These are phyloP conservation scores for Curvularia hawaiiensis DNA, from an alignment of 2,329 filamentous ascomycete genomes.

Conservation along the genomic window DNA sequence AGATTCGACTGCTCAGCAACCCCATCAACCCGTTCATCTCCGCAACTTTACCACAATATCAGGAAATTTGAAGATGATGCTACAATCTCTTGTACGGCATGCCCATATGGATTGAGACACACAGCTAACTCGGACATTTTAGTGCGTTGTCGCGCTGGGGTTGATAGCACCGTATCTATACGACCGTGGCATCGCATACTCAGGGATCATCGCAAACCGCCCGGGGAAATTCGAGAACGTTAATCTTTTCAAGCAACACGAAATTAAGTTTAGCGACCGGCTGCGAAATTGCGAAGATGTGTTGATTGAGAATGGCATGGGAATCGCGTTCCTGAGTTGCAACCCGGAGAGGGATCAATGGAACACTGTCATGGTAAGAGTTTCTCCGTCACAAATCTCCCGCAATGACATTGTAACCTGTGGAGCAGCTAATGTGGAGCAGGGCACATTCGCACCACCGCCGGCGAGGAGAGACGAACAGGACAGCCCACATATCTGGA, in stretches of 20 bases:
- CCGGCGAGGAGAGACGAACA: conserved; percentile 13
- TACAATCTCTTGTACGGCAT: conserved; percentile 5
- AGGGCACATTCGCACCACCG: conserved; percentile 38
- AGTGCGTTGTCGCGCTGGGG: conserved; percentile 23
- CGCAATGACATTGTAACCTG: background rate
- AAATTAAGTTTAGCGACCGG: conserved; percentile 43
- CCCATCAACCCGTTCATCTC: background rate
- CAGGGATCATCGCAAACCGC: conserved; percentile 26
- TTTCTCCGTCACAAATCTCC: background rate
- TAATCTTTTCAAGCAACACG: conserved; percentile 32
- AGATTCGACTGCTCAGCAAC: background rate
- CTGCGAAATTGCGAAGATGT: conserved; percentile 54
- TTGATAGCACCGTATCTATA: conserved; percentile 32
- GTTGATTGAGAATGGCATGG: conserved; percentile 43
- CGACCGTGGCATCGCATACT: conserved; percentile 31
- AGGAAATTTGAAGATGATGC: conserved; percentile 2
- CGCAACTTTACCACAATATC: background rate
- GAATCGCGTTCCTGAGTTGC: conserved; percentile 51
- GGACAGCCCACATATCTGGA: conserved; percentile 42
- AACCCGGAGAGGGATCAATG: conserved; percentile 51
- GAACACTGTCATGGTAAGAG: conserved; percentile 54
- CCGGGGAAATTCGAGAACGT: conserved; percentile 28
- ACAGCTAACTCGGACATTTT: background rate
- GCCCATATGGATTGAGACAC: background rate
- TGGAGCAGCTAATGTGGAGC: background rate